Evolutionary conservation across 2,329 filamentous ascomycete genomes (phyloP).

Genomic region (Talaromyces marneffei): DNA sequence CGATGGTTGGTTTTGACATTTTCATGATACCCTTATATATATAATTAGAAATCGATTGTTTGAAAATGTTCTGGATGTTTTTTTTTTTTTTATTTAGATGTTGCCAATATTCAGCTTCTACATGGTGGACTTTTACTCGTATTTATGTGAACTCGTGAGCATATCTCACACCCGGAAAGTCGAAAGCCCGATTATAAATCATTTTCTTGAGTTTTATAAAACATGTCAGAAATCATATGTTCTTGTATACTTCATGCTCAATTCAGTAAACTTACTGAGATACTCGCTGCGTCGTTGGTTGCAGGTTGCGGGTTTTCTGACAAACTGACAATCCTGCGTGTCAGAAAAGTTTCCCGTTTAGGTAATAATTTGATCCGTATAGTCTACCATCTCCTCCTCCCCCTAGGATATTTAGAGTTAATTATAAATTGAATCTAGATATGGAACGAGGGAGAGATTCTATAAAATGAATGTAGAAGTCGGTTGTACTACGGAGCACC

Average conservation of each 20-base stretch:
- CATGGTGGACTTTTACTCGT: not conserved
- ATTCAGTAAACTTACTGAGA: not conserved
- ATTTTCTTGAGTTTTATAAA: not conserved
- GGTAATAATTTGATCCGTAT: not conserved
- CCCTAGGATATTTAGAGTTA: no score
- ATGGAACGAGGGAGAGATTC: not conserved
- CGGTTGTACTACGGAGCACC: not conserved
- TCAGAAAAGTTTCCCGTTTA: slow-evolving; percentile 9
- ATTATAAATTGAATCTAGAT: not conserved
- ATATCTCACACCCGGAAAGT: not conserved
- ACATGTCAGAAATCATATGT: not conserved
- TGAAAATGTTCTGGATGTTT: not conserved
- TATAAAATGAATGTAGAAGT: not conserved
- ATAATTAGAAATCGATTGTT: not conserved
- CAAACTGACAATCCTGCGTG: slow-evolving; percentile 1
- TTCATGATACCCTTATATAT: not conserved
- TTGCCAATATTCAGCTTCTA: not conserved
- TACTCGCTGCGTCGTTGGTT: not conserved
- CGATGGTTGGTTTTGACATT: slow-evolving; percentile 11
- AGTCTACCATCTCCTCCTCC: no score
- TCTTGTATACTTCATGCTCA: not conserved
- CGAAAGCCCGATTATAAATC: not conserved
- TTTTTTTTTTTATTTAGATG: no score
- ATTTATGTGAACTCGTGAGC: not conserved
- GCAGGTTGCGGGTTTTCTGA: not conserved